Base-by-base conservation (phyloP, 2,329 filamentous ascomycete species). In the Fusarium sp. region DNA sequence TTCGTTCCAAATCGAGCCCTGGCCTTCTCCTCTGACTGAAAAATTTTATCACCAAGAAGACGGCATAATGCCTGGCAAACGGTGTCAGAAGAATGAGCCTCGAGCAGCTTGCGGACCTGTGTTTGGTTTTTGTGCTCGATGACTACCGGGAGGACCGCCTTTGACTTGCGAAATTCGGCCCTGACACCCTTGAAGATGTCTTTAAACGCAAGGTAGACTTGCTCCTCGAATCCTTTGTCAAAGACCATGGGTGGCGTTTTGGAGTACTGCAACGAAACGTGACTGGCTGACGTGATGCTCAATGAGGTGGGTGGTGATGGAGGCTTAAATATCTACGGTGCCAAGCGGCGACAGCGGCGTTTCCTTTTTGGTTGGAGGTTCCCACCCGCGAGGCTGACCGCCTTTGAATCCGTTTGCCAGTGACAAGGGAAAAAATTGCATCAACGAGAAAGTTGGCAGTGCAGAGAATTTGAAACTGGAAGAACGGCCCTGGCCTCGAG, bases 201-300 rank as follows among this genome's bases (percentile, higher is more conserved):
- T 1, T 57, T 56, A 10, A 27, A 54, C 0, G 59, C 52, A 36
- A 56, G 51, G 31, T 61, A 61, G 6, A 57, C 27, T 31, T 57
- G 6, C 4, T 57, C 4, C 23, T 61, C 43, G 5, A 36, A 12
- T 1, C 6, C 6, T 3, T 1, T 6, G 7, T n/a, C 16, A 43
- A 28, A 12, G 9, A 9, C n/a, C n/a, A 44, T 28, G 16, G 18
- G 18, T 10, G 11, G 16, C 9, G 8, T 27, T 13, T 9, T 48
- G 4, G 16, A n/a, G 27, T 34, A 9, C 8, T 34, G 8, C 11
- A 9, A 11, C 8, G 31, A 6, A 34, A 34, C 5, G 31, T 34
- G 31, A 34, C 7, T 34, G 34, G 10, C 8, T 36, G 11, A 15
- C 2, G 12, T 34, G 31, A 11, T 34, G 18, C 18, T 23, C 18